Base-by-base conservation (phyloP, 306 rosid genomes). In the Rosa persica region DNA sequence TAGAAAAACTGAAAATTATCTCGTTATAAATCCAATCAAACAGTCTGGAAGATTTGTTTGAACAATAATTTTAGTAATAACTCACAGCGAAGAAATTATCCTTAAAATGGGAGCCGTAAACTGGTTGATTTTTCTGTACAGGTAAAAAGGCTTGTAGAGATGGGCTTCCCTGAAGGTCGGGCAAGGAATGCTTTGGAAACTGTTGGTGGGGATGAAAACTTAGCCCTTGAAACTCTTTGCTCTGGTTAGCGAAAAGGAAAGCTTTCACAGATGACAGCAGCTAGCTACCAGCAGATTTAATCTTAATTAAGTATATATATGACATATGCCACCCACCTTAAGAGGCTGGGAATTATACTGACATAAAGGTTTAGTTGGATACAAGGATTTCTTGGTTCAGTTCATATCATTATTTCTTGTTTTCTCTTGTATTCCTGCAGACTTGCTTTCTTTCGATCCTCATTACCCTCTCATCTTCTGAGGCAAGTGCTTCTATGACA, bases 151-250 rank as follows among this genome's bases (percentile, higher is more conserved):
- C 93, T 95, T 0, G 88, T 85, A 16, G 99, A 95, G 86, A 95
- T 95, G 99, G 99, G 99, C 40, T 95, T 95, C 83, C 88, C 94
- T 1, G 98, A 95, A 81, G 88, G 87, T 84, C 93, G 78, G 75
- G 99, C 83, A 77, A 91, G 96, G 88, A 91, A 88, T 78, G 70
- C 82, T 76, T 75, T 95, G 92, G 99, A 93, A 85, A 85, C 94
- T 27, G 97, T 91, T 74, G 96, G 97, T 61, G 98, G 99, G 40
- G 99, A 93, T 76, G 98, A 95, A 88, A 93, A 93, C 86, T 71
- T 91, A 84, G 99, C 99, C 73, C 97, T 95, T 42, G 99, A 95
- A 89, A 91, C 82, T 89, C 90, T 95, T 78, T 87, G 90, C 85
- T 85, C 90, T 61, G 86, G 87, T 84, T 84, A 80, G 81, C 0